Evolutionary conservation across 1,284 basidiomycete species (phyloP), one percentile per base, ranked within the genome.

Genomic region (Microbotryum scabiosae): DNA sequence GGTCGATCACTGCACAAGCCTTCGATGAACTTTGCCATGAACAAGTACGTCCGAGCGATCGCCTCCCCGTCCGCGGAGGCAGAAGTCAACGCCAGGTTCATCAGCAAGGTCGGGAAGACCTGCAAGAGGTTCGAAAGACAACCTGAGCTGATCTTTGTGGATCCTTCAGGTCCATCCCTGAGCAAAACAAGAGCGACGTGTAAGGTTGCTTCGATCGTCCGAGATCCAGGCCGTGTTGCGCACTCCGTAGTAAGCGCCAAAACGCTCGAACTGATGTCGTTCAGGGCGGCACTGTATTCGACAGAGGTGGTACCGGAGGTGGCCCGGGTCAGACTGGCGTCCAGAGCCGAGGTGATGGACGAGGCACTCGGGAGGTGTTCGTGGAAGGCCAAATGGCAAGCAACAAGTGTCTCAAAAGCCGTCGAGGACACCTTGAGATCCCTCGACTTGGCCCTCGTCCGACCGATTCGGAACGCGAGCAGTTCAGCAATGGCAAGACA

Each of bases 1-100:
- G 68, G 65, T 36, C 57, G 44, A 14, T 70, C 68, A n/a, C 53
- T 68, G 25, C 64, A 65, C 43, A 66, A 30, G 16, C 59, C 47
- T 43, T 68, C 68, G 12, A 70, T 16, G 58, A 68, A 69, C 2
- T 43, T 30, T 1, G 65, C 61, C 23, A 61, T 54, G 26, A 64
- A 41, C 14, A 56, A 41, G 28, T 53, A 56, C 5, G 54, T 53
- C 16, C 21, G 28, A 5, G 52, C 57, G 18, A 12, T 26, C 1
- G 18, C 45, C 1, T 16, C 56, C 8, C 49, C 43, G 12, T 41
- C 32, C 8, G 20, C n/a, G 43, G 26, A 52, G 5, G 7, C 16
- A n/a, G 49, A 53, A 46, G 21, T 18, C 5, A 28, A 54, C 20
- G 51, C 21, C 8, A 30, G 45, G 8, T 23, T 32, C 26, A 56